Evolutionary conservation across 257 asterid genomes (phyloP), one percentile per base, ranked within the genome.

Genomic region (Forsythia viridissima): DNA sequence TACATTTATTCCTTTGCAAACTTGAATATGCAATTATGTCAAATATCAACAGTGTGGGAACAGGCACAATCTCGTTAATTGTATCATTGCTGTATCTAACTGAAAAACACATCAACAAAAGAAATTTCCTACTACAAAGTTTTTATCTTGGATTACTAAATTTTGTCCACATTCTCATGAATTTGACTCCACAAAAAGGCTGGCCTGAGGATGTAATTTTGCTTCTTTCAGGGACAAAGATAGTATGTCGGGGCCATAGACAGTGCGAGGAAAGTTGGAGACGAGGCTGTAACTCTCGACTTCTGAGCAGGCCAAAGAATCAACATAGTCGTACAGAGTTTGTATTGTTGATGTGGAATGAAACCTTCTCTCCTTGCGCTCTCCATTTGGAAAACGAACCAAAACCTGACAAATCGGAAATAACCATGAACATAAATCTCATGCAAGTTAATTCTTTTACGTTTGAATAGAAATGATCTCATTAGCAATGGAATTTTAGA

Each of bases 151-250:
- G 70, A 51, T 71, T 61, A 36, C 71, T n/a, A 24, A 16, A 30
- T 63, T 63, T 63, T 3, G 5, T 72, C 71, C 43, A 42, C 20
- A 6, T 40, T 11, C 16, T 85, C 87, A 85, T 48, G 83, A 89
- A 16, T 83, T 89, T 79, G 85, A 75, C 87, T 96, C 99, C 74
- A 96, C 91, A 11, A 92, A 96, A 79, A 96, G 95, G 83, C 98
- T 90, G 66, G 97, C 98, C 86, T 96, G 99, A 55, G 99, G 98
- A 84, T 96, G 99, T 84, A 96, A 85, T 69, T 98, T 97, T 9
- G 97, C 94, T 79, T 96, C 98, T 76, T 85, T 88, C 79, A 96
- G 84, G 13, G 99, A 83, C 79, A 75, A 18, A 24, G 92, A 55
- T 55, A 88, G 81, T 85, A 85, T 92, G 21, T 93, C 94, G 12